These are phyloP conservation scores for Prunus salicina DNA, from an alignment of 306 rosid genomes.

Conservation along the genomic window DNA sequence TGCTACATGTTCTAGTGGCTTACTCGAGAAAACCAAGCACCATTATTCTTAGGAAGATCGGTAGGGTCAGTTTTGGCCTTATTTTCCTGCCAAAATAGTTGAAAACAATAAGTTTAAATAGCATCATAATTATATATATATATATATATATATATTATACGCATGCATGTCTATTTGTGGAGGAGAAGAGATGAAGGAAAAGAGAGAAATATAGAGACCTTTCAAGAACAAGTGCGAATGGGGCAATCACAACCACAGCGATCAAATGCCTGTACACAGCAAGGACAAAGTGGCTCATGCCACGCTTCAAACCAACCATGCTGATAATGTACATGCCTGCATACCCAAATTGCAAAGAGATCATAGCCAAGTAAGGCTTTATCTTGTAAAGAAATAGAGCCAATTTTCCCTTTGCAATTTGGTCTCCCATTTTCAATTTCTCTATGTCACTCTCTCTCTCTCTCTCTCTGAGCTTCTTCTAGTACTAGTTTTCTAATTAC, in stretches of 20 bases:
- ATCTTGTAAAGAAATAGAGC: conserved; percentile 34
- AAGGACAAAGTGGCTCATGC: conserved; percentile 91
- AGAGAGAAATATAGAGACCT: conserved; percentile 38
- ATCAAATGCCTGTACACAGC: conserved; percentile 89
- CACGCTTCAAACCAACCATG: conserved; percentile 76
- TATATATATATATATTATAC: not conserved
- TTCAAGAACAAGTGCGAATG: conserved; percentile 88
- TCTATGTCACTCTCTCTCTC: not conserved
- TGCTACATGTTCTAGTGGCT: conserved; percentile 19
- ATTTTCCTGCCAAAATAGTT: conserved; percentile 54
- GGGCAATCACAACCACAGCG: conserved; percentile 83
- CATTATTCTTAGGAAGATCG: conserved; percentile 64
- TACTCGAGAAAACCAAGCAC: conserved; percentile 89
- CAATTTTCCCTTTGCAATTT: not conserved
- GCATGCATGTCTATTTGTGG: not conserved
- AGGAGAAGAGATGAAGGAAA: not conserved
- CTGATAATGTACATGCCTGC: conserved; percentile 97
- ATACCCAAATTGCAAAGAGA: conserved; percentile 80
- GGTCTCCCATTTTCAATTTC: conserved; percentile 5
- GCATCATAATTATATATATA: not conserved
- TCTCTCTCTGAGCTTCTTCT: not conserved
- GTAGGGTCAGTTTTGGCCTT: conserved; percentile 75
- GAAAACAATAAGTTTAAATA: not conserved
- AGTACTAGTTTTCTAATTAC: not conserved
- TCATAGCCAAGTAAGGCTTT: conserved; percentile 89